phyloP scores from a whole-genome alignment of 2,329 filamentous ascomycete genomes.

The Hortaea sp. region DNA sequence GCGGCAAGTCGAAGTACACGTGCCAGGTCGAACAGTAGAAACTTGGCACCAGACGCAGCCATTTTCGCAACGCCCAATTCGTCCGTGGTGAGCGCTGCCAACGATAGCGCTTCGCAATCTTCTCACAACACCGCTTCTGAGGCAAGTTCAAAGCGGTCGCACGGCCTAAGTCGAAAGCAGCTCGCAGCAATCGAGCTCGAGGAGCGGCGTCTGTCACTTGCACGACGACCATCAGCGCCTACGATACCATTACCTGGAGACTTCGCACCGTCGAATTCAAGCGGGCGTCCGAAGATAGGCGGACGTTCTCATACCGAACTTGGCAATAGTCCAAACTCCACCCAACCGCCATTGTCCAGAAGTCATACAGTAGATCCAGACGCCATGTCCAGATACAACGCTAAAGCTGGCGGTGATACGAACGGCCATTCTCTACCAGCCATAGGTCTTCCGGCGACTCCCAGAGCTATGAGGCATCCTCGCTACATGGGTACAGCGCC shows the following conservation, averaged over 20 bases:
- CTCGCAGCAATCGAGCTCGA: constrained; percentile 69
- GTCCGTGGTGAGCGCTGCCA: constrained; percentile 1
- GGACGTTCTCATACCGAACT: constrained; percentile 29
- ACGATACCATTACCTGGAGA: constrained; percentile 63
- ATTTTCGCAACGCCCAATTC: constrained; percentile 2
- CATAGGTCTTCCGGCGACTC: constrained; percentile 80
- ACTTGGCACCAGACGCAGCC: constrained; percentile 4
- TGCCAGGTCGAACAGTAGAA: constrained; percentile 14
- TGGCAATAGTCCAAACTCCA: constrained; percentile 35
- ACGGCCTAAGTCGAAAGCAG: constrained; percentile 30
- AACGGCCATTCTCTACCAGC: constrained; percentile 32
- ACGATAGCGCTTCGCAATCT: constrained; percentile 8
- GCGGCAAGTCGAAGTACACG: constrained; percentile 16
- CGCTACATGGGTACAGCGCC: constrained; percentile 55
- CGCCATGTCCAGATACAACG: constrained; percentile 29
- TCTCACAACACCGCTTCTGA: constrained; percentile 4
- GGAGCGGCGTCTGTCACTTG: constrained; percentile 74
- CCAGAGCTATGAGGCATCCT: constrained; percentile 76
- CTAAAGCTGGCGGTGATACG: constrained; percentile 28
- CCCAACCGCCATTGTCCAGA: constrained; percentile 36
- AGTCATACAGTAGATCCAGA: constrained; percentile 58
- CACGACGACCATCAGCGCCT: constrained; percentile 68
- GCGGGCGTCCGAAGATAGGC: constrained; percentile 27
- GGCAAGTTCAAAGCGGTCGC: constrained; percentile 3
- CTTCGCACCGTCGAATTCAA: constrained; percentile 27